Base-by-base conservation (phyloP, 2,329 filamentous ascomycete species). In the Aureobasidium musti region DNA sequence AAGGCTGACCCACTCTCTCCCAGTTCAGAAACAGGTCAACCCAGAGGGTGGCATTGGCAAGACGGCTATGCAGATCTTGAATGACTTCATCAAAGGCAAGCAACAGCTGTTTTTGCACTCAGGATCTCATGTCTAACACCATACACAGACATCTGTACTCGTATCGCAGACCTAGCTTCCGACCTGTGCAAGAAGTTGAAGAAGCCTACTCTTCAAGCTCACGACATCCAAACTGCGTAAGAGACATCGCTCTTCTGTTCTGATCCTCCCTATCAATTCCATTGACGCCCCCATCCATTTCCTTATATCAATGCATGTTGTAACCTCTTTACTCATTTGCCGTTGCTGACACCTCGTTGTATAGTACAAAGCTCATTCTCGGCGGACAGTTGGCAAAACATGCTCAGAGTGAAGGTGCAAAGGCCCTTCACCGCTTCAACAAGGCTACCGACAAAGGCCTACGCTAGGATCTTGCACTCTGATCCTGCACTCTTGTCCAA, bases 161-260 rank as follows among this genome's bases (percentile, higher is more conserved):
- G 61, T 10, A 54, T 65, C 10, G 30, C 47, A 23, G 50, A 54
- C 8, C 14, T 26, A 0, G 50, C 61, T 11, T 30, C 8, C 1
- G 33, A 35, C 19, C n/a, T 65, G n/a, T 65, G 61, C 61, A 65
- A 65, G 61, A 65, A 65, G 21, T 13, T 35, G 26, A 65, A 56
- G 35, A 43, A 39, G 5, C 1, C 37, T 4, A 65, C 50, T 0
- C 41, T 65, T 0, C 19, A n/a, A n/a, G 61, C 61, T 30, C 49
- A 47, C 14, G 61, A 65, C 7, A 47, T 65, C 8, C 61, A 56
- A 21, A 26, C 37, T 17, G 61, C 61, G 61, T 65, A 37, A 45
- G 61, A 56, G 3, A 37, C 39, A 41, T 41, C 8, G 5, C 13
- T 14, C 2, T 45, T 33, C 19, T 28, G 6, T 2, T 21, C 37